Evolutionary conservation across 2,329 filamentous ascomycete genomes (phyloP), one percentile per base, ranked within the genome.

Genomic region (Podosphaera aphanis): DNA sequence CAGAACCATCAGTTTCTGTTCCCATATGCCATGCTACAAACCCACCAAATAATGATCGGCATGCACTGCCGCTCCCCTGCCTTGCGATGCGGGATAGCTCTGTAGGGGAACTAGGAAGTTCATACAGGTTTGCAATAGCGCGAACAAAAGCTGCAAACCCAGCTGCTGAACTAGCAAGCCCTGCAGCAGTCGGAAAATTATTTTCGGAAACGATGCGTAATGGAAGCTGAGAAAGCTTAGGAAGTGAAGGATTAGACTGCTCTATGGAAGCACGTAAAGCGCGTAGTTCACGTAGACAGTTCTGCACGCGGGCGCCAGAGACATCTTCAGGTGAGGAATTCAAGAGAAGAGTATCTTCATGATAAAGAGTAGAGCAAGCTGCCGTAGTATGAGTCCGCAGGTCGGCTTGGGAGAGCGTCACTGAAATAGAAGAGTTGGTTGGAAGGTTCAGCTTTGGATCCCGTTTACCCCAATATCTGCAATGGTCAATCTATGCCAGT

Each of bases 161-260:
- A 1, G 77, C 77, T 1, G 77, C 77, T 0, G 77, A 81, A 16
- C 73, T 79, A 3, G 78, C 77, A 15, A 98, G 76, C 5, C 90
- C 90, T 3, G 90, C 90, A 21, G 90, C 90, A 2, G 90, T 98
- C 51, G 90, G 90, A 71, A 98, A 98, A 71, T 98, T 98, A 72
- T 98, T 98, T 67, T 90, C 82, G 47, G 83, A 90, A 47, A 94
- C 85, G 53, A 98, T 79, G 55, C 79, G 81, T 50, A 98, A 74
- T 29, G 82, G 76, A 57, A 81, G 69, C 44, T 69, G 60, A 10
- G 84, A 82, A 47, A 98, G 75, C 62, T 82, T 83, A 38, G 88
- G 84, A n/a, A 93, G 71, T 19, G 74, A 76, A 0, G 76, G 55
- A 60, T 93, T 68, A 49, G 70, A 63, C 31, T 68, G 66, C 63